phyloP scores from a whole-genome alignment of 2,329 filamentous ascomycete species.

The Neoscytalidium dimidiatum region DNA sequence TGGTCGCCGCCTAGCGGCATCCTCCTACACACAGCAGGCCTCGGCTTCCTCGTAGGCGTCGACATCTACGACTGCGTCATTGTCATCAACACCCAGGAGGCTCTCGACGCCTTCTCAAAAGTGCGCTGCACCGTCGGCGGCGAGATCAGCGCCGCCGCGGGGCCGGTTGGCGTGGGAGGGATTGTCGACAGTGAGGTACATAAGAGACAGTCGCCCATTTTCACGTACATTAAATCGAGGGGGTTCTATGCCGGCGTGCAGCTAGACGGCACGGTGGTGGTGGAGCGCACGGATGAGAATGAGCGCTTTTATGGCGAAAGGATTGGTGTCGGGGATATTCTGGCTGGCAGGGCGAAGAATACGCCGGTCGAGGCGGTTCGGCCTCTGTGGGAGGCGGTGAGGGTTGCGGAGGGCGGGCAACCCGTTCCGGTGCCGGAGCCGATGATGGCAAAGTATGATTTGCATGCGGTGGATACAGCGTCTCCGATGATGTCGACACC shows the following conservation, averaged over 20 bases:
- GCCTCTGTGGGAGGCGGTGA: background rate
- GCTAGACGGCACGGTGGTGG: constrained; percentile 82
- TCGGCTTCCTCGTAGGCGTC: constrained; percentile 87
- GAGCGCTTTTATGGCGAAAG: constrained; percentile 77
- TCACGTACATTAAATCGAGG: constrained; percentile 85
- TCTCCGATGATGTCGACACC: background rate
- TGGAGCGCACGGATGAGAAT: constrained; percentile 84
- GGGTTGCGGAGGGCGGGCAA: background rate
- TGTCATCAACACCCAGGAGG: constrained; percentile 83
- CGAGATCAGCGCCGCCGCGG: constrained; percentile 74
- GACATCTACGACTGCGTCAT: constrained; percentile 96
- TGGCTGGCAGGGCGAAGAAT: constrained; percentile 55
- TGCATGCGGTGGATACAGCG: background rate
- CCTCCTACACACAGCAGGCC: constrained; percentile 81
- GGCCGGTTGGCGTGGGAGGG: constrained; percentile 76
- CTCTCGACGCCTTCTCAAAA: constrained; percentile 80
- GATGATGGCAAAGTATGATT: background rate
- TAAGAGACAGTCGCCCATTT: constrained; percentile 70
- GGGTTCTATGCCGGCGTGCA: constrained; percentile 87
- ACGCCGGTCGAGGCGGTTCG: background rate
- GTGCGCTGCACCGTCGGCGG: constrained; percentile 78
- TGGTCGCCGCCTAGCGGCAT: constrained; percentile 93
- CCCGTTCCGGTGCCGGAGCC: background rate
- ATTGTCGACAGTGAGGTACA: constrained; percentile 69
- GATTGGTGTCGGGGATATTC: constrained; percentile 63